Conservation (phyloP, 2,329 filamentous ascomycete species). For the Plenodomus tracheiphilus region DNA sequence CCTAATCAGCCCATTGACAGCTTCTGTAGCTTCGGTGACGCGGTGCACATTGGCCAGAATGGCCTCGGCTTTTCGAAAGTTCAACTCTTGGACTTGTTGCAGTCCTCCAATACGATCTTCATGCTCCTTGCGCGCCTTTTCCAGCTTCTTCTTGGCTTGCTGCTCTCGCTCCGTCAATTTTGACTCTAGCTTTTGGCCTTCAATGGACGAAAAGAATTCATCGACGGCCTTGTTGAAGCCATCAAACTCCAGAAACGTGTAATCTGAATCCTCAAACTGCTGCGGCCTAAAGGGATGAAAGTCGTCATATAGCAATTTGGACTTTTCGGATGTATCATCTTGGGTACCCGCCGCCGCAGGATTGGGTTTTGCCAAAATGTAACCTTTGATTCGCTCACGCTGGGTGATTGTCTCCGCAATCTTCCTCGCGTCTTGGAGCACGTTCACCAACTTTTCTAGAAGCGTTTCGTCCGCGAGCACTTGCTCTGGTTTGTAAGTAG, state of each 20-base stretch:
- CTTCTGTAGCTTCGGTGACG: constrained; percentile 89
- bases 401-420: constrained; percentile 71
- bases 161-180: constrained; percentile 80
- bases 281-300: constrained; percentile 89
- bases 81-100: constrained; percentile 77
- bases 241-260: constrained; percentile 74
- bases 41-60: constrained; percentile 89
- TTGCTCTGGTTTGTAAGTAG: constrained; percentile 66
- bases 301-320: constrained; percentile 77
- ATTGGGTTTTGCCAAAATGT: constrained; percentile 76
- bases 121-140: constrained; percentile 82
- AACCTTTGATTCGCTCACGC: constrained; percentile 71
- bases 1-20: constrained; percentile 85
- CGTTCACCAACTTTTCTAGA: constrained; percentile 67
- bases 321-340: constrained; percentile 48
- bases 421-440: constrained; percentile 70
- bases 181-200: constrained; percentile 89
- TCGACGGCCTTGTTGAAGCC: constrained; percentile 93
- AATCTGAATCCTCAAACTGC: constrained; percentile 72
- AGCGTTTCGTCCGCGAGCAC: constrained; percentile 68
- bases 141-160: constrained; percentile 78
- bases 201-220: constrained; percentile 95
- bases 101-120: constrained; percentile 81
- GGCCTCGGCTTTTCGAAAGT: constrained; percentile 84
- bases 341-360: constrained; percentile 40